Conservation (phyloP, 352 stramenopile species). For the Phytophthora hibernalis region DNA sequence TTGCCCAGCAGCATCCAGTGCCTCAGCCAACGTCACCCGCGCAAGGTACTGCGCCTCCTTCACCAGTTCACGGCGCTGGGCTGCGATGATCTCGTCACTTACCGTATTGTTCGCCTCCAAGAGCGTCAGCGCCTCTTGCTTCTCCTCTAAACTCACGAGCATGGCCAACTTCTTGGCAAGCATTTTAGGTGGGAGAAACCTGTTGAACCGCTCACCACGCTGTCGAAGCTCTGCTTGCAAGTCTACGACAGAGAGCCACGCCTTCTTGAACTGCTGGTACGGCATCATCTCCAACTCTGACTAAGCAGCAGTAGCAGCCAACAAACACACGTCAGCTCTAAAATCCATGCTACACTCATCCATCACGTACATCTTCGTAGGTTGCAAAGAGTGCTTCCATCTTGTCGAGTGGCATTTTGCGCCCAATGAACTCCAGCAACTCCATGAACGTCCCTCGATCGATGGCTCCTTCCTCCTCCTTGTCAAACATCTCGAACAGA, state of each 20-base stretch:
- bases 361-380: slow-evolving; percentile 68
- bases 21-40: slow-evolving; percentile 52
- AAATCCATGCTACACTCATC: neutral
- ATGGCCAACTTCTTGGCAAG: slow-evolving; percentile 71
- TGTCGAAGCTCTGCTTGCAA: slow-evolving; percentile 67
- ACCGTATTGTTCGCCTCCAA: slow-evolving; percentile 61
- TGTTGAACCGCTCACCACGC: slow-evolving; percentile 72
- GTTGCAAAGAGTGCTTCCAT: slow-evolving; percentile 73
- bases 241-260: slow-evolving; percentile 72
- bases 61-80: slow-evolving; percentile 54
- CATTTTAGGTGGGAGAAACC: slow-evolving; percentile 54
- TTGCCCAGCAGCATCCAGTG: slow-evolving; percentile 76
- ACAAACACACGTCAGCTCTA: neutral
- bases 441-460: slow-evolving; percentile 74
- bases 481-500: slow-evolving; percentile 86
- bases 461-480: slow-evolving; percentile 69
- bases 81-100: slow-evolving; percentile 54
- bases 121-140: slow-evolving; percentile 63
- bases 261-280: slow-evolving; percentile 79
- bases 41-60: slow-evolving; percentile 57
- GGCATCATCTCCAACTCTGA: slow-evolving; percentile 72
- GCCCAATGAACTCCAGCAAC: slow-evolving; percentile 72
- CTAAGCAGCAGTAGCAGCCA: slow-evolving; percentile 34
- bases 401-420: slow-evolving; percentile 64
- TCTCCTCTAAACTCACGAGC: slow-evolving; percentile 74